These are phyloP conservation scores for Celoporthe dispersa DNA, from an alignment of 2,329 filamentous ascomycete species.

Conservation along the genomic window DNA sequence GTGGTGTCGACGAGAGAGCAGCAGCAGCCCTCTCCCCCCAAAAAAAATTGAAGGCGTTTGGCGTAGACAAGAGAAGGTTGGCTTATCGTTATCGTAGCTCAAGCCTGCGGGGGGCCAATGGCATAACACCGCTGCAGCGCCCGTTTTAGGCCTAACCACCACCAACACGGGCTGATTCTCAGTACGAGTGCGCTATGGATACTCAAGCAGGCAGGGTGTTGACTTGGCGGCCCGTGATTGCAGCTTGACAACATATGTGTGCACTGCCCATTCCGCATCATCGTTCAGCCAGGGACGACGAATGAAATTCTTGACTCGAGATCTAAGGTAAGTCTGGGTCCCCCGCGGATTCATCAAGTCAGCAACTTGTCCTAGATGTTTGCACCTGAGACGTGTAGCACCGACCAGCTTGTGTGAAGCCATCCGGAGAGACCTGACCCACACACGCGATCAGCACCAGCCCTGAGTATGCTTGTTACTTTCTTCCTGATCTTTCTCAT, in stretches of 20 bases:
- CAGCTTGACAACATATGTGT: not conserved
- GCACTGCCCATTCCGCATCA: not conserved
- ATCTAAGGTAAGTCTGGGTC: slow-evolving; percentile 6
- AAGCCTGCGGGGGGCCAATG: not conserved
- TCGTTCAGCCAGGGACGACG: not conserved
- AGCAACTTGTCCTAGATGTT: slow-evolving; percentile 13
- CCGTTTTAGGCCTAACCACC: not conserved
- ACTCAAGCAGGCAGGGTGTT: too few species aligned
- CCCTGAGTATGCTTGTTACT: too few species aligned
- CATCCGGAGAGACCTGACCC: not conserved
- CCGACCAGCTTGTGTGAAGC: not conserved
- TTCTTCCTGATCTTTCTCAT: too few species aligned
- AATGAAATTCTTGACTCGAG: not conserved
- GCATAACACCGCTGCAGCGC: not conserved
- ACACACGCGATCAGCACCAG: too few species aligned
- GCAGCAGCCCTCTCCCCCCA: too few species aligned
- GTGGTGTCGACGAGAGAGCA: not conserved
- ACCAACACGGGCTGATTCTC: too few species aligned
- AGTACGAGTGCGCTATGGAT: too few species aligned
- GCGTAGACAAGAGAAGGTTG: not conserved
- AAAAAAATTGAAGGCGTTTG: not conserved
- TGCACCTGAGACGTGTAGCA: not conserved
- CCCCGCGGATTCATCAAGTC: not conserved
- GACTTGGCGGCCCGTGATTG: too few species aligned
- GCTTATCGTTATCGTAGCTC: slow-evolving; percentile 21